Percentiles rank a stretch among this genome's conserved stretches.
Conservation (phyloP, 2,329 filamentous ascomycete genomes). For the Aspergillus uvarum region DNA sequence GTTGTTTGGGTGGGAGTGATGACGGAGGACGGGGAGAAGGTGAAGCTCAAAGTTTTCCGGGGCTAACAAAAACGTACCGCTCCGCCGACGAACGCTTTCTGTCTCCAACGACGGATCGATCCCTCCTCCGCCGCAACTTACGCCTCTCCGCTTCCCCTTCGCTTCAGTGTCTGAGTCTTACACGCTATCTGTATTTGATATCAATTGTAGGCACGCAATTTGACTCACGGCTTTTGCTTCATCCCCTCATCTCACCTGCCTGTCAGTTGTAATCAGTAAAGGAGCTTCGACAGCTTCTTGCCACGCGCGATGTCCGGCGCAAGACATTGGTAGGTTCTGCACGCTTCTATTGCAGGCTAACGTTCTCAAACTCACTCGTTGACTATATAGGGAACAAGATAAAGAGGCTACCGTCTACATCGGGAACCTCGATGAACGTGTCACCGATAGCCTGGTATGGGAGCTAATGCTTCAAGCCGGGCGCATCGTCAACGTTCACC, state of each 20-base stretch:
- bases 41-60: conserved; percentile 34
- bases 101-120: conserved; percentile 3
- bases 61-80: conserved; percentile 22
- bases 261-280: not conserved
- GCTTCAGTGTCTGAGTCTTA: not conserved
- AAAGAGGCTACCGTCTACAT: conserved; percentile 98
- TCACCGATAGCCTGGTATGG: conserved; percentile 86
- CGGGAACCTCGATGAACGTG: conserved; percentile 96
- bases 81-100: conserved; percentile 13
- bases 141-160: not conserved
- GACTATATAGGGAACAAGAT: conserved; percentile 79
- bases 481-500: conserved; percentile 95
- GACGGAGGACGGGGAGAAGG: conserved; percentile 18
- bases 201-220: not conserved
- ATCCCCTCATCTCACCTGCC: not conserved
- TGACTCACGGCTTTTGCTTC: not conserved
- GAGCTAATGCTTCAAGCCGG: conserved; percentile 98
- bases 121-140: not conserved
- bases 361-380: conserved; percentile 16
- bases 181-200: not conserved
- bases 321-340: conserved; percentile 68
- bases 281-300: conserved; percentile 1
- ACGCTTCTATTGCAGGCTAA: not conserved
- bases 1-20: conserved; percentile 13
- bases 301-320: conserved; percentile 62